Evolutionary conservation across 2,329 filamentous ascomycete species (phyloP), one percentile per base, ranked within the genome.

Genomic region (Neopestalotiopsis sp.): DNA sequence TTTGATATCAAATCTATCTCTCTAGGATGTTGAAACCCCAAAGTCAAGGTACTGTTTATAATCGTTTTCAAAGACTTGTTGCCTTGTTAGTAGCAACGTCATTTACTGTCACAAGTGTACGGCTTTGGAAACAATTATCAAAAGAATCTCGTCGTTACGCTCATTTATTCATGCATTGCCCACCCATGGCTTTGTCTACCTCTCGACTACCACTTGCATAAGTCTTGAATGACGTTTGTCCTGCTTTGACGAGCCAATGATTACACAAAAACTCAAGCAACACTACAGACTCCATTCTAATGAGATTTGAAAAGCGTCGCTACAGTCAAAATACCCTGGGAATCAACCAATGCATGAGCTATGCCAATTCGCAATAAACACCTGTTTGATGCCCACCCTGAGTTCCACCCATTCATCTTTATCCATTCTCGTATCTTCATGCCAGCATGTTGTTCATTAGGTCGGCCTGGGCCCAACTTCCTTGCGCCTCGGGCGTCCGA

Each of bases 361-460:
- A 62, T 62, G 28, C 34, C 28, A 38, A 62, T 6, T 20, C 30
- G 34, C 59, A 42, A 66, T 20, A 66, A 28, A 66, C 64, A 66
- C 64, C 64, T 57, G 32, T 42, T 66, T 45, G 49, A 66, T 66
- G 64, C 64, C 64, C 53, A 53, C 14, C 30, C 42, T 66, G 45
- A 66, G 10, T 66, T 66, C 42, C 53, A 56, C 32, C 61, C 61
- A 34, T 66, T 45, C 64, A 42, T 57, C 49, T 66, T 66, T 20
- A 40, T 57, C 42, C 30, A 49, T 67, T 59, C n/a, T 61, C 53
- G 53, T 61, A 28, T 67, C 38, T 45, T 67, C 65, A 67, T 67
- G 56, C 65, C 57, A 56, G 65, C 65, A 61, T 67, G 65, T 42
- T 59, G 10, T 59, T 67, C 34, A 32, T 67, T 66, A 57, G 12